Evolutionary conservation across 345 rosid species (phyloP).

Genomic region (Syzygium oleosum): DNA sequence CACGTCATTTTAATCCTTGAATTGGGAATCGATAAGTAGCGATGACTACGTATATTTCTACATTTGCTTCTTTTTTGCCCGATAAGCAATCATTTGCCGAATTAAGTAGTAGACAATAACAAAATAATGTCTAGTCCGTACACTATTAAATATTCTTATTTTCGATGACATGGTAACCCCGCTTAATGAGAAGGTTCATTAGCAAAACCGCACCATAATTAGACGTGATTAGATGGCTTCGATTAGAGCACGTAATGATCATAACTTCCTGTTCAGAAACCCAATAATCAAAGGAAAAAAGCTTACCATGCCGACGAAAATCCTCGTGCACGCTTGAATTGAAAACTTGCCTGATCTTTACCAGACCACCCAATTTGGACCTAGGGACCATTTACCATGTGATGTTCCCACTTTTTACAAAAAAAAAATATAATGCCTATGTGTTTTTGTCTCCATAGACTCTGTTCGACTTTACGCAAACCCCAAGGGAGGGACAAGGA

Average conservation of each 20-base stretch:
- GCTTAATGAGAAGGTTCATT: not conserved
- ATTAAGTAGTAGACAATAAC: not conserved
- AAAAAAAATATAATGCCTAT: not conserved
- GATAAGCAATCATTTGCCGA: not conserved
- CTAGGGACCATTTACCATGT: not conserved
- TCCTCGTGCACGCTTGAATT: not conserved
- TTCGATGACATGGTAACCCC: not conserved
- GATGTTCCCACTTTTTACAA: not conserved
- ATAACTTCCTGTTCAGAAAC: not conserved
- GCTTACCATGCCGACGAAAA: not conserved
- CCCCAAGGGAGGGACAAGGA: not conserved
- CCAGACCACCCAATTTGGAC: not conserved
- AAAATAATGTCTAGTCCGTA: not conserved
- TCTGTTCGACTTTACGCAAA: not conserved
- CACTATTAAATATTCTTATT: not conserved
- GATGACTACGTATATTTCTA: not conserved
- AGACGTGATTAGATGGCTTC: not conserved
- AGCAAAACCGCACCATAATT: not conserved
- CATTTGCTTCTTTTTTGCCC: not conserved
- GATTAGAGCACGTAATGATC: not conserved
- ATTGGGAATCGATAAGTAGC: not conserved
- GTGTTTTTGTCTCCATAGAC: not conserved
- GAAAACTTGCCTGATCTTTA: slow-evolving; percentile 8
- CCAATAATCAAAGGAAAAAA: not conserved
- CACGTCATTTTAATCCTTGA: not conserved